A percentile compares a stretch with the other conserved stretches of the same genome.
These are phyloP conservation scores for Acidiella bohemica DNA, from an alignment of 495 filamentous ascomycete species.

Conservation along the genomic window DNA sequence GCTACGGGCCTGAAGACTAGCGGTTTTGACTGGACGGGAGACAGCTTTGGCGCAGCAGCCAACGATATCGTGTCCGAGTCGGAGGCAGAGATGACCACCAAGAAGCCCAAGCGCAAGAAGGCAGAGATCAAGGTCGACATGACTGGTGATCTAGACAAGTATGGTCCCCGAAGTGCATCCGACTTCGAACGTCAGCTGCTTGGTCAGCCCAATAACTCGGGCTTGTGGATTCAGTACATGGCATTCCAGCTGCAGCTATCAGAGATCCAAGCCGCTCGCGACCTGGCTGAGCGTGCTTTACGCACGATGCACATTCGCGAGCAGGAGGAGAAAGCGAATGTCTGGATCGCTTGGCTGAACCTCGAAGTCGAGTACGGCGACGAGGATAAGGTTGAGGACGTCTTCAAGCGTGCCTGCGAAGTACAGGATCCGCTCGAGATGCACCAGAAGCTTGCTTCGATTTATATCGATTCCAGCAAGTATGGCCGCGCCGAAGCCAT, in stretches of 20 bases:
- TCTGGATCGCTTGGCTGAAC: constrained; percentile 90
- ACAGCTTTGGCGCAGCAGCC: constrained; percentile 17
- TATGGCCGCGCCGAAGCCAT: constrained; percentile 79
- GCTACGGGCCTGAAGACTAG: constrained; percentile 52
- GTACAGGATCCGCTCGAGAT: constrained; percentile 87
- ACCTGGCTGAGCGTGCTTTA: constrained; percentile 78
- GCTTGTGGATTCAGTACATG: constrained; percentile 91
- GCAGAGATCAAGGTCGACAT: constrained; percentile 71
- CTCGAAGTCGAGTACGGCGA: constrained; percentile 83
- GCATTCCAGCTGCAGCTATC: constrained; percentile 87
- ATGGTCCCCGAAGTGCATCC: constrained; percentile 78
- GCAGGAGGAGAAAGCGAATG: constrained; percentile 78
- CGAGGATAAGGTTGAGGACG: constrained; percentile 69
- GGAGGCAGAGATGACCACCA: constrained; percentile 41
- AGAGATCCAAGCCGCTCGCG: constrained; percentile 71
- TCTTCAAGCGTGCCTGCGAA: constrained; percentile 85
- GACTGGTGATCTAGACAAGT: constrained; percentile 73
- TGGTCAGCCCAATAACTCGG: constrained; percentile 76
- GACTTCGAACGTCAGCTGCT: constrained; percentile 91
- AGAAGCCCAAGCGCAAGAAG: constrained; percentile 71
- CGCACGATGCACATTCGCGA: constrained; percentile 78
- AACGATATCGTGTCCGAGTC: constrained; percentile 35
- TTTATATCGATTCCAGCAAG: constrained; percentile 85
- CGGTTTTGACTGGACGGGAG: constrained; percentile 79
- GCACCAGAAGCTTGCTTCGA: constrained; percentile 77